Percentiles rank a stretch among this genome's conserved stretches.
phyloP scores from a whole-genome alignment of 306 rosid species.

The Pterocarpus macrocarpus region DNA sequence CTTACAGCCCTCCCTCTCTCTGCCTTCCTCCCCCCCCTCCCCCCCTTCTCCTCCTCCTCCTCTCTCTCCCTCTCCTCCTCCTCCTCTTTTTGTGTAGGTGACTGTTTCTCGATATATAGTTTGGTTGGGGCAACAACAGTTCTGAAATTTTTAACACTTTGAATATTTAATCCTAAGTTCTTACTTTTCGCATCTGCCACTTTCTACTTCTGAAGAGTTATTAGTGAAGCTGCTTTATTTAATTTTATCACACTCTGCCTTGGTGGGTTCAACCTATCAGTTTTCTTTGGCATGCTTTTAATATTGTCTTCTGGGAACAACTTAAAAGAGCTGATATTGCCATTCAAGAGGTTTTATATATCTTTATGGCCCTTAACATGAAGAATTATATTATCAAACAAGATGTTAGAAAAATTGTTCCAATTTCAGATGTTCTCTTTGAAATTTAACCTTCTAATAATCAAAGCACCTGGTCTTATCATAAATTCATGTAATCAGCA shows the following conservation, averaged over 20 bases:
- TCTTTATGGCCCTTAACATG: constrained; percentile 16
- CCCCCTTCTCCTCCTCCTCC: too few species aligned
- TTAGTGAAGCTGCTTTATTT: too few species aligned
- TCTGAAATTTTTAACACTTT: neutral
- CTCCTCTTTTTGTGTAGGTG: constrained; percentile 4
- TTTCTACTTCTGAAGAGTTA: neutral
- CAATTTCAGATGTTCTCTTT: constrained; percentile 8
- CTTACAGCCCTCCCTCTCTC: constrained; percentile 1
- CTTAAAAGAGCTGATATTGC: neutral
- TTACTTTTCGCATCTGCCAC: constrained; percentile 1
- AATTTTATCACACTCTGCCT: too few species aligned
- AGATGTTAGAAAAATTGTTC: constrained; percentile 28
- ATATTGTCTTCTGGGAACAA: too few species aligned
- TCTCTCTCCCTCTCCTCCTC: too few species aligned
- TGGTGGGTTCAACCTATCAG: too few species aligned
- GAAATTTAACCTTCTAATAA: constrained; percentile 26
- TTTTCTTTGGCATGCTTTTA: too few species aligned
- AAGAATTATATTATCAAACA: constrained; percentile 28
- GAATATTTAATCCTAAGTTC: constrained; percentile 19
- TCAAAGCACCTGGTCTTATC: neutral
- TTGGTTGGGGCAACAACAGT: constrained; percentile 2
- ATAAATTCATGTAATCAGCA: constrained; percentile 17
- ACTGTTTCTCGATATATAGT: constrained; percentile 12
- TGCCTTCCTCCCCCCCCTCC: neutral
- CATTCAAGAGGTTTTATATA: neutral